phyloP scores from a whole-genome alignment of 2,329 filamentous ascomycete species.

The Atkinsonella hypoxylon region DNA sequence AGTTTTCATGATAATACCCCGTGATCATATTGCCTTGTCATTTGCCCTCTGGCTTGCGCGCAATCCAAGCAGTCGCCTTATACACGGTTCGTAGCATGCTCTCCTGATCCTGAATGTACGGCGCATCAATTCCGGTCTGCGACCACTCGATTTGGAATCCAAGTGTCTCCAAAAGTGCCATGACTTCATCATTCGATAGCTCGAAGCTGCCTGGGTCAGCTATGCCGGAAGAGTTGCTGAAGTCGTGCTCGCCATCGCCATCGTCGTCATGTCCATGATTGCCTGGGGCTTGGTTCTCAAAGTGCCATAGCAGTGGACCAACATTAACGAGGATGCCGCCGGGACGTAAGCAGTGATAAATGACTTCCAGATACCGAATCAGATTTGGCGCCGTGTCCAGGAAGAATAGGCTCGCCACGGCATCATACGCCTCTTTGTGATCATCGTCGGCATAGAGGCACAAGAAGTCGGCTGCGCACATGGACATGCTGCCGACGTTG shows the following conservation, averaged over 20 bases:
- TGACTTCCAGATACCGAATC: slow-evolving; percentile 78
- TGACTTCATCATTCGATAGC: slow-evolving; percentile 77
- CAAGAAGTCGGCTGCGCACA: slow-evolving; percentile 88
- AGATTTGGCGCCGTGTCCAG: slow-evolving; percentile 93
- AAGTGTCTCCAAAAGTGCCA: slow-evolving; percentile 58
- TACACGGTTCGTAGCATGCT: slow-evolving; percentile 86
- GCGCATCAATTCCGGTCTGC: slow-evolving; percentile 50
- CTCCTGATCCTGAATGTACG: slow-evolving; percentile 74
- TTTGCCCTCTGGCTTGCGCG: slow-evolving; percentile 46
- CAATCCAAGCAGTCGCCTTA: slow-evolving; percentile 72
- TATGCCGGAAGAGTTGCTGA: slow-evolving; percentile 51
- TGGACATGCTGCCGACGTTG: slow-evolving; percentile 61
- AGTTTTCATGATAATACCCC: no score
- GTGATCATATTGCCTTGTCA: background rate
- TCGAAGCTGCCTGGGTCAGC: slow-evolving; percentile 86
- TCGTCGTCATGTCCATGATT: slow-evolving; percentile 41
- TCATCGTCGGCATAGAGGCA: slow-evolving; percentile 62
- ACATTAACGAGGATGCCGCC: slow-evolving; percentile 82
- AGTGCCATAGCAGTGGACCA: slow-evolving; percentile 91
- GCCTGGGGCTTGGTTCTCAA: slow-evolving; percentile 60
- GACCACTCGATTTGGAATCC: slow-evolving; percentile 65
- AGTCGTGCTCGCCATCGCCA: slow-evolving; percentile 37
- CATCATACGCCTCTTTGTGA: slow-evolving; percentile 57
- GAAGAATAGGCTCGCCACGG: slow-evolving; percentile 86
- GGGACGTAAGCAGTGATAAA: slow-evolving; percentile 61